A percentile compares a stretch with the other conserved stretches of the same genome.
Evolutionary conservation across 2,329 filamentous ascomycete species (phyloP).

Genomic region (Aureobasidium sp.): DNA sequence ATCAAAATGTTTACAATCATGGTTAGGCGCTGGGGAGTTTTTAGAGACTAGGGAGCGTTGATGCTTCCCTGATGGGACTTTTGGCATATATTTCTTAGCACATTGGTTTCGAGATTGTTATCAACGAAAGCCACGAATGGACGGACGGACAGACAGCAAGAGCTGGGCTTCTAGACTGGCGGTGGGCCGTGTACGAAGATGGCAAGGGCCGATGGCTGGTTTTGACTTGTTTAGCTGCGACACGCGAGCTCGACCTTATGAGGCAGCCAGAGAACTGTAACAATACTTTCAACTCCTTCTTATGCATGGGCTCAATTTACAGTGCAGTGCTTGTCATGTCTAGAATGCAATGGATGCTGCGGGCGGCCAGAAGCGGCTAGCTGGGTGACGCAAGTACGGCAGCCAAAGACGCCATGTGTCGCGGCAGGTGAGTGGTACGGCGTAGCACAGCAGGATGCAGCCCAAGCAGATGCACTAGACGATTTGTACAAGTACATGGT

Average conservation of each 20-base stretch:
- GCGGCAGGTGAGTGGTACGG: slow-evolving; percentile 2
- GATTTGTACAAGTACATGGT: background rate
- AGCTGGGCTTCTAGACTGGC: background rate
- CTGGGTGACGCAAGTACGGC: background rate
- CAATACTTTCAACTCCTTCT: background rate
- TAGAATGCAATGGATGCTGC: slow-evolving; percentile 1
- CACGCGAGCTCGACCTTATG: slow-evolving; percentile 6
- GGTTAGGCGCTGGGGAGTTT: slow-evolving; percentile 14
- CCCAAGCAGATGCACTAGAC: slow-evolving; percentile 1
- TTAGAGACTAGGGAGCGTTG: background rate
- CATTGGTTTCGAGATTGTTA: background rate
- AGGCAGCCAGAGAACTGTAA: slow-evolving; percentile 12
- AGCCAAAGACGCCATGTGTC: background rate
- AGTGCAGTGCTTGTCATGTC: background rate
- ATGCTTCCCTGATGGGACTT: background rate
- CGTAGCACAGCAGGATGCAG: slow-evolving; percentile 1
- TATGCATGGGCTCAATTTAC: background rate
- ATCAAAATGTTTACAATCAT: slow-evolving; percentile 11
- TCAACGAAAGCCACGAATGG: background rate
- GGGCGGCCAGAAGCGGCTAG: background rate
- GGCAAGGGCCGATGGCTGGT: background rate
- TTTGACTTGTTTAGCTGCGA: slow-evolving; percentile 7
- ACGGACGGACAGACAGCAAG: background rate
- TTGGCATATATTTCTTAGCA: slow-evolving; percentile 12
- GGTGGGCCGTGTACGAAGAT: background rate